phyloP scores from a whole-genome alignment of 176 grass and related monocot genomes.

The Oryza australiensis region DNA sequence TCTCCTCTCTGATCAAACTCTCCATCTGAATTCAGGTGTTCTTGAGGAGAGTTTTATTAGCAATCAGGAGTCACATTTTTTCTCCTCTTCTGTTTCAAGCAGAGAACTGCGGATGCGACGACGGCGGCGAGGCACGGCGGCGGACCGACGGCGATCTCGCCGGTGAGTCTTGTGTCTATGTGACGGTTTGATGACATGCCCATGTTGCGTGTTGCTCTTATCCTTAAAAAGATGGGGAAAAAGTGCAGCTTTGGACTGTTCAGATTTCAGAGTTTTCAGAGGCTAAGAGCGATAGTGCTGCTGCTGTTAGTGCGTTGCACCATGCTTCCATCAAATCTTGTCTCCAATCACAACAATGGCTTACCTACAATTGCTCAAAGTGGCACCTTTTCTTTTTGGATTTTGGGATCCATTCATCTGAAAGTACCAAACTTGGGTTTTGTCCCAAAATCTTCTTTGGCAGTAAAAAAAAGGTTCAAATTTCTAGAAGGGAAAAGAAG shows the following conservation, averaged over 20 bases:
- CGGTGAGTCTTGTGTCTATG: slow-evolving; percentile 15
- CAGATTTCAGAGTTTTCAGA: background rate
- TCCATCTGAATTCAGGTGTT: background rate
- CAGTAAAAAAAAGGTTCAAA: background rate
- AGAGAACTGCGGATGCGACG: slow-evolving; percentile 52
- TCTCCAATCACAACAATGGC: background rate
- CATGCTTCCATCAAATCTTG: background rate
- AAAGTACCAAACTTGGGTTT: background rate
- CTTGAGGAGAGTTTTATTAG: background rate
- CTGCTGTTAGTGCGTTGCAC: slow-evolving; percentile 9
- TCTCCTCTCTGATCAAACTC: background rate
- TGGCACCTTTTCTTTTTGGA: background rate
- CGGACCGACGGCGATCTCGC: background rate
- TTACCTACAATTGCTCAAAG: background rate
- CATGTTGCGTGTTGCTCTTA: slow-evolving; percentile 17
- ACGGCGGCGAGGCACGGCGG: background rate
- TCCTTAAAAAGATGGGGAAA: background rate
- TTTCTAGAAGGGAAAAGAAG: too few species aligned
- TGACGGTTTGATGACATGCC: background rate
- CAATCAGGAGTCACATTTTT: background rate
- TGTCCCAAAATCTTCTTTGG: background rate
- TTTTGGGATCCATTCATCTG: background rate
- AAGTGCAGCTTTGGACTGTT: slow-evolving; percentile 26
- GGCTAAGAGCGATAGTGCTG: background rate
- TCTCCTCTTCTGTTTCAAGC: background rate